Evolutionary conservation across 306 rosid species (phyloP).

Genomic region (Potentilla sterilis): DNA sequence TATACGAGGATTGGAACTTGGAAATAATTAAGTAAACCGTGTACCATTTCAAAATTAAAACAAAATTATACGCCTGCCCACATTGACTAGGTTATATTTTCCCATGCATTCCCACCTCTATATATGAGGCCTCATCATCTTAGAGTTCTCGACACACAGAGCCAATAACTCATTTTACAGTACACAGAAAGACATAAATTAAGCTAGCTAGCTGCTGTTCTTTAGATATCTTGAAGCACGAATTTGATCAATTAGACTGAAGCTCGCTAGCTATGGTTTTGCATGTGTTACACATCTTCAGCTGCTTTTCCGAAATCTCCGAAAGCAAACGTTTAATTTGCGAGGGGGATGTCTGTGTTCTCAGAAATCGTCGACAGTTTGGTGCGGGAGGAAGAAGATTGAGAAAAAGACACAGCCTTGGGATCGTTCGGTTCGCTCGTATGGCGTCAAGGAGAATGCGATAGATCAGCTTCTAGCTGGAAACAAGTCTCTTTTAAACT

Average conservation of each 20-base stretch:
- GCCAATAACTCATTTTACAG: neutral
- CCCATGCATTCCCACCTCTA: neutral
- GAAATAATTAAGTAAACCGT: neutral
- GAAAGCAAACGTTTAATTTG: conserved; percentile 41
- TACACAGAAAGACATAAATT: neutral
- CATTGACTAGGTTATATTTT: neutral
- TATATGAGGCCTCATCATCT: neutral
- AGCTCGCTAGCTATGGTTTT: conserved; percentile 31
- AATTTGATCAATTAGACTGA: neutral
- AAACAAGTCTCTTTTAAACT: neutral
- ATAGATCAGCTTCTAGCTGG: neutral
- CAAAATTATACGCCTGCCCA: neutral
- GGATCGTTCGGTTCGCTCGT: conserved; percentile 19
- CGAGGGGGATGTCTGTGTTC: conserved; percentile 58
- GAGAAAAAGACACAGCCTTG: conserved; percentile 20
- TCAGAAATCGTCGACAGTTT: conserved; percentile 18
- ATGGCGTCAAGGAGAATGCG: conserved; percentile 17
- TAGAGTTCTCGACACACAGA: neutral
- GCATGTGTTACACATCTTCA: conserved; percentile 40
- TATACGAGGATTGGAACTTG: neutral
- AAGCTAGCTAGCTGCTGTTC: neutral
- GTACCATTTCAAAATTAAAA: neutral
- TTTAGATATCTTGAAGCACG: neutral
- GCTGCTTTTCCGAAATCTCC: conserved; percentile 53
- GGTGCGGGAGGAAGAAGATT: neutral